Conservation (phyloP, 2,329 filamentous ascomycete species). For the Cladosporium sp. region DNA sequence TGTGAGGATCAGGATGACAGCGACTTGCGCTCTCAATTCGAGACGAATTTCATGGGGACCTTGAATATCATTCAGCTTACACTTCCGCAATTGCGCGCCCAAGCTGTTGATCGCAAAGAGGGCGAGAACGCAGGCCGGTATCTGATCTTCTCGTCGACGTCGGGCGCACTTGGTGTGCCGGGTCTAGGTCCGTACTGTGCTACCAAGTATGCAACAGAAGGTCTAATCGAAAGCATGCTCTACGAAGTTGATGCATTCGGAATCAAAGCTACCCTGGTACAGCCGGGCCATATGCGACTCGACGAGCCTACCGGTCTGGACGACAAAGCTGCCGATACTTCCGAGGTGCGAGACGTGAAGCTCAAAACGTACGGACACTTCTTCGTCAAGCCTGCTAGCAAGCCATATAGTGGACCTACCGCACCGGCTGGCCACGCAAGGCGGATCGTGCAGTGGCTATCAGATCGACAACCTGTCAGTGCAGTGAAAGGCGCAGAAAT, state of each 20-base stretch:
- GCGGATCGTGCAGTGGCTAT: constrained; percentile 90
- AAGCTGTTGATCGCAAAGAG: constrained; percentile 39
- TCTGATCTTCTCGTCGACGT: constrained; percentile 90
- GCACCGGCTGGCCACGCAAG: constrained; percentile 84
- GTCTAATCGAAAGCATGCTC: constrained; percentile 90
- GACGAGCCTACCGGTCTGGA: constrained; percentile 61
- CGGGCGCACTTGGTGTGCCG: constrained; percentile 87
- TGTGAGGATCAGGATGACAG: constrained; percentile 97
- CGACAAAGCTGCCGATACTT: constrained; percentile 23
- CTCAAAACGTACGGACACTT: constrained; percentile 89
- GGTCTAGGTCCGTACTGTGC: constrained; percentile 93
- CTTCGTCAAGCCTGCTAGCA: constrained; percentile 77
- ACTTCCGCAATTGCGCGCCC: constrained; percentile 78
- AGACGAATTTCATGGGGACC: constrained; percentile 96
- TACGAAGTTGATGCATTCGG: constrained; percentile 92
- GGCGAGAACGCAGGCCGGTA: constrained; percentile 62
- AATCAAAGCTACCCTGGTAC: constrained; percentile 88
- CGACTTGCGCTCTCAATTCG: constrained; percentile 92
- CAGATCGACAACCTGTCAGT: constrained; percentile 86
- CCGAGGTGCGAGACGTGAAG: constrained; percentile 17
- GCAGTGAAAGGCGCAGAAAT: constrained; percentile 89
- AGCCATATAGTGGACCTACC: constrained; percentile 72
- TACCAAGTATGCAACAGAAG: constrained; percentile 95
- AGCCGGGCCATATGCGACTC: constrained; percentile 80
- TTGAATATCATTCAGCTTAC: constrained; percentile 88